Evolutionary conservation across 73 alveolate genomes (phyloP).

Genomic region (Symbiodinium natans): DNA sequence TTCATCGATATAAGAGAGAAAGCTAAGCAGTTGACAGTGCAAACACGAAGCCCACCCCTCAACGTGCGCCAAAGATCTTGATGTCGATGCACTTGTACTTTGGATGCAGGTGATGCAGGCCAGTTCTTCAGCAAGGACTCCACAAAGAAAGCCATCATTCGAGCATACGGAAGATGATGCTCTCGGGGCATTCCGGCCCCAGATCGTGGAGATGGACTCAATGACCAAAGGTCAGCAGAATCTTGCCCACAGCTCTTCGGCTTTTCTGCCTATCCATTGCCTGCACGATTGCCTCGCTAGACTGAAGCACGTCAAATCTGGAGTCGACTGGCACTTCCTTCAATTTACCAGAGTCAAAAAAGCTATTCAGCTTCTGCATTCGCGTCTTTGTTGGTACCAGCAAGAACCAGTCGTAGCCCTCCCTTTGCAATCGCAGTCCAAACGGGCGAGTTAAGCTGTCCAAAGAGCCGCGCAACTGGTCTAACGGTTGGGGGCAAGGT

Average conservation of each 20-base stretch:
- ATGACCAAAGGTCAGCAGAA: constrained; percentile 42
- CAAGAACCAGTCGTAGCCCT: constrained; percentile 40
- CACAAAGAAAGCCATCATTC: too few relatives aligned
- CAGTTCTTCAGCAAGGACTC: too few relatives aligned
- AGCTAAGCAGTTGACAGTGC: too few relatives aligned
- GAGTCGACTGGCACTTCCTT: constrained; percentile 23
- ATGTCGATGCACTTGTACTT: too few relatives aligned
- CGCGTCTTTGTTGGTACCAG: constrained; percentile 12
- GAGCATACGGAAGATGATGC: too few relatives aligned
- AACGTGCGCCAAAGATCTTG: too few relatives aligned
- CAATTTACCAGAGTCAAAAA: constrained; percentile 23
- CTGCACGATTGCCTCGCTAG: neutral
- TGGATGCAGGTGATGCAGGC: too few relatives aligned
- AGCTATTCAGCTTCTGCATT: constrained; percentile 24
- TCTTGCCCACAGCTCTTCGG: constrained; percentile 67
- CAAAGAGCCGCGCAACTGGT: constrained; percentile 6
- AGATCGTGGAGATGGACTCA: too few relatives aligned
- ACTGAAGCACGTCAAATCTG: constrained; percentile 15
- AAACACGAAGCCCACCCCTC: too few relatives aligned
- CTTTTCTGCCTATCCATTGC: constrained; percentile 55
- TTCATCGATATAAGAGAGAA: too few relatives aligned
- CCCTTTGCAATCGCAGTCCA: constrained; percentile 21
- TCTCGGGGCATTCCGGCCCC: too few relatives aligned
- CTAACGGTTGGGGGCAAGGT: constrained; percentile 35
- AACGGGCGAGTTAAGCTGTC: constrained; percentile 24